Evolutionary conservation across 805 yeast genomes (phyloP), one percentile per base, ranked within the genome.

Genomic region (Komagataella pseudopastoris): DNA sequence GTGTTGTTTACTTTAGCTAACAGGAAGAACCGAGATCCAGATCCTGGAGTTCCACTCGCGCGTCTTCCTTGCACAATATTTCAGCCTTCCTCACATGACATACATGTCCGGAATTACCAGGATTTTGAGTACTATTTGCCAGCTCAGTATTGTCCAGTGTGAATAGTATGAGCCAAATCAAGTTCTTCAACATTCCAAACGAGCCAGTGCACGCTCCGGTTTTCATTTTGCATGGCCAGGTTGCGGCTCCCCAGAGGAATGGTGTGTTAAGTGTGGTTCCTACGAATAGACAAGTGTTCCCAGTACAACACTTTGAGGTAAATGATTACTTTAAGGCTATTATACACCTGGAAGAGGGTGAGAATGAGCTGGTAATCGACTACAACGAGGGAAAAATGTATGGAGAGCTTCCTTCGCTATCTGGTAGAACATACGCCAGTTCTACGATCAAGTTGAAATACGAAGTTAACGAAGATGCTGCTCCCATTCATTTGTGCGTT

Each of bases 401-500:
- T 45, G 70, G 65, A 10, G 43, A 49, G 7, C 49, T 56, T 20
- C 59, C 60, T 8, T 10, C 57, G 52, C 8, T 52, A 55, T 17
- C 18, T 20, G 48, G 14, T 47, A 49, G 4, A 52, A 53, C 6
- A 54, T 54, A 56, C 39, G 63, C 55, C 45, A 53, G 56, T 48
- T 45, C 53, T 4, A 16, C 22, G 10, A 47, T 57, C 18, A 61
- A 58, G 0, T 61, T 83, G 46, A 65, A 65, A 50, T 83, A 80
- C 61, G 63, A 70, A 0, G 89, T 88, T 0, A 60, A 85, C 23
- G 58, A 70, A 2, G 76, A 79, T 51, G 80, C 85, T 58, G 85
- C 85, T 48, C 93, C 93, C 0, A 67, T 90, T n/a, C 93, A 90
- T 63, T 64, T 90, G 49, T 88, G 93, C 60, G 62, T 89, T 6